A percentile compares a stretch with the other conserved stretches of the same genome.
phyloP scores from a whole-genome alignment of 306 rosid genomes.

The Cucumis hystrix region DNA sequence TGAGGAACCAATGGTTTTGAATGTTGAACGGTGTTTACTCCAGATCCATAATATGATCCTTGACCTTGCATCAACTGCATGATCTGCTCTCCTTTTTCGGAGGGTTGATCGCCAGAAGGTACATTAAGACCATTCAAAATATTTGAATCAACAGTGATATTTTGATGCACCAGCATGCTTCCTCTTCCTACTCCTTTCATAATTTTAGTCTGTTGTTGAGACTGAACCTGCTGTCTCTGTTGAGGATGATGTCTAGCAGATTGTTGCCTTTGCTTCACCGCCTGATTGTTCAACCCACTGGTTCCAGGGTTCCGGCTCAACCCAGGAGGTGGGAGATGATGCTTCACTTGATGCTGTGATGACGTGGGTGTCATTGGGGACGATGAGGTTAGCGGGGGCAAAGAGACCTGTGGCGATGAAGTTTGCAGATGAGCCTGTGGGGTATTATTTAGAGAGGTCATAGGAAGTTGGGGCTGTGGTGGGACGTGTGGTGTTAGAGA shows the following conservation, averaged over 20 bases:
- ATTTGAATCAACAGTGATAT: slow-evolving; percentile 52
- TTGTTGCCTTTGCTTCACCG: slow-evolving; percentile 67
- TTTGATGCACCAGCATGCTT: slow-evolving; percentile 48
- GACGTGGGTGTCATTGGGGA: slow-evolving; percentile 57
- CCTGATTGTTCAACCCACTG: slow-evolving; percentile 50
- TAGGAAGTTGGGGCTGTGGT: slow-evolving; percentile 59
- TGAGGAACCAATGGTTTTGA: slow-evolving; percentile 56
- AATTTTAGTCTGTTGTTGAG: slow-evolving; percentile 73
- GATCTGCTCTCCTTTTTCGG: slow-evolving; percentile 82
- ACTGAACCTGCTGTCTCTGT: slow-evolving; percentile 53
- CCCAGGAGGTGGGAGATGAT: slow-evolving; percentile 70
- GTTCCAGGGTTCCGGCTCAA: slow-evolving; percentile 58
- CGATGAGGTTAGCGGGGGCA: slow-evolving; percentile 46
- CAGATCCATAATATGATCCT: slow-evolving; percentile 55
- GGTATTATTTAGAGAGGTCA: slow-evolving; percentile 59
- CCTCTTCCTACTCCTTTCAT: slow-evolving; percentile 83
- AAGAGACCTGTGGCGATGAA: slow-evolving; percentile 51
- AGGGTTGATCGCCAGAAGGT: slow-evolving; percentile 64
- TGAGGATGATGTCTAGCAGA: slow-evolving; percentile 86
- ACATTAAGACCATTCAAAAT: slow-evolving; percentile 63
- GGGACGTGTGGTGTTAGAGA: slow-evolving; percentile 47
- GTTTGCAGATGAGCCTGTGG: slow-evolving; percentile 57
- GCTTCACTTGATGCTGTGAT: slow-evolving; percentile 84
- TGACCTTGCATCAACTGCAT: slow-evolving; percentile 73
- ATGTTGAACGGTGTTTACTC: slow-evolving; percentile 40